Evolutionary conservation across 1,284 basidiomycete genomes (phyloP).

Genomic region (Rugosomyces carneus): DNA sequence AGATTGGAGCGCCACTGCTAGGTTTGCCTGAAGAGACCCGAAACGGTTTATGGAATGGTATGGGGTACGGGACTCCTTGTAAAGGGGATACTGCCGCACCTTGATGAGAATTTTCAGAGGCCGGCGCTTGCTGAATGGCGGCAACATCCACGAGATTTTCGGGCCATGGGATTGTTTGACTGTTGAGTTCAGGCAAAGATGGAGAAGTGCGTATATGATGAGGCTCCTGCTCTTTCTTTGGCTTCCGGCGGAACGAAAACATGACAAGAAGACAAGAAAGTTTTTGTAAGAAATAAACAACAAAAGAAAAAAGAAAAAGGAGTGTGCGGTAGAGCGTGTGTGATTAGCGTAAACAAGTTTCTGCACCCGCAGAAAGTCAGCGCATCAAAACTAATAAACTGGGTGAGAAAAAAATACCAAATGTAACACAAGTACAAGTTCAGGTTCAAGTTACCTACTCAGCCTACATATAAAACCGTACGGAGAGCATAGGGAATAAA

Average conservation of each 20-base stretch:
- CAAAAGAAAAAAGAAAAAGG: slow-evolving; percentile 16
- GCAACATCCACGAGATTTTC: slow-evolving; percentile 68
- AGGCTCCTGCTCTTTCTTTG: slow-evolving; percentile 47
- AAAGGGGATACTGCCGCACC: slow-evolving; percentile 65
- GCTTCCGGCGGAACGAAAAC: slow-evolving; percentile 72
- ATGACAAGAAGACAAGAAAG: slow-evolving; percentile 30
- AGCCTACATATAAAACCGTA: slow-evolving; percentile 17
- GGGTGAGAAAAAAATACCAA: slow-evolving; percentile 18
- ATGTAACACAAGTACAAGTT: slow-evolving; percentile 16
- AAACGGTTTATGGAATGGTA: slow-evolving; percentile 78
- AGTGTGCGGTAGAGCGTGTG: slow-evolving; percentile 15
- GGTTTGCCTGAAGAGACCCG: slow-evolving; percentile 42
- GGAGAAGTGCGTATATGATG: slow-evolving; percentile 55
- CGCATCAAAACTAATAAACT: slow-evolving; percentile 5
- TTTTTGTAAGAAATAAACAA: not conserved
- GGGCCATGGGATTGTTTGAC: slow-evolving; percentile 74
- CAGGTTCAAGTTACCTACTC: slow-evolving; percentile 2
- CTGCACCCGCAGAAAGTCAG: slow-evolving; percentile 12
- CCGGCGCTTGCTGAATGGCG: slow-evolving; percentile 45
- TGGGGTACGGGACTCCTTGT: slow-evolving; percentile 42
- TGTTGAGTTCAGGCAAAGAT: slow-evolving; percentile 67
- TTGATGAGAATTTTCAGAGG: slow-evolving; percentile 37
- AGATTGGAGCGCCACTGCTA: slow-evolving; percentile 45
- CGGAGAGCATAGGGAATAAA: slow-evolving; percentile 19
- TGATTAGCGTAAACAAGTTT: slow-evolving; percentile 13